Conservation (phyloP, 2,329 filamentous ascomycete species). For the Aspergillus fischeri region DNA sequence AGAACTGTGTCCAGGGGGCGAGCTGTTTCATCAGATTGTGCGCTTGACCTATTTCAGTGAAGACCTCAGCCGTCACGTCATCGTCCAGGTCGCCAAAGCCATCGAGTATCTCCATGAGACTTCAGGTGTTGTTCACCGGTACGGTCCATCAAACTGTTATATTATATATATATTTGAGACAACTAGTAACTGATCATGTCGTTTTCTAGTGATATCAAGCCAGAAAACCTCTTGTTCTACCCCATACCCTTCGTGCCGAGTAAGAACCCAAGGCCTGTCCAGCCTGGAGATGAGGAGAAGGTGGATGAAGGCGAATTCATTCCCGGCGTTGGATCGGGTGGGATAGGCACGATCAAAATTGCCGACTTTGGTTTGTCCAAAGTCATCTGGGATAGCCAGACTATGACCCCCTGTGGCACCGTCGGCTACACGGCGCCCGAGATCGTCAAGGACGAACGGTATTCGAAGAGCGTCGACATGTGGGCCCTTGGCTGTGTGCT, state of each 20-base stretch:
- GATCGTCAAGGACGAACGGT: conserved; percentile 97
- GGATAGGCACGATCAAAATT: conserved; percentile 94
- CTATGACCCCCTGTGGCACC: conserved; percentile 98
- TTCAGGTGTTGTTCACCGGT: conserved; percentile 95
- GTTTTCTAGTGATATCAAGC: conserved; percentile 66
- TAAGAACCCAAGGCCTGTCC: conserved; percentile 72
- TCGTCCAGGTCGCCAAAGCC: conserved; percentile 89
- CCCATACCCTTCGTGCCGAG: conserved; percentile 78
- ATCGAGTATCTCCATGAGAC: conserved; percentile 92
- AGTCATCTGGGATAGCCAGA: conserved; percentile 96
- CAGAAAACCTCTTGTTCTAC: conserved; percentile 92
- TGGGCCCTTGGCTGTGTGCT: conserved; percentile 96
- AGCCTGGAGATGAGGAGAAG: conserved; percentile 93
- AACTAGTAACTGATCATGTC: background rate
- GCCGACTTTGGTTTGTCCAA: conserved; percentile 97
- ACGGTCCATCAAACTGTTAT: conserved; percentile 34
- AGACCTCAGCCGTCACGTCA: conserved; percentile 89
- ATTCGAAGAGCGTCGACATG: conserved; percentile 99
- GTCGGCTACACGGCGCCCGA: conserved; percentile 97
- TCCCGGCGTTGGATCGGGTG: conserved; percentile 73
- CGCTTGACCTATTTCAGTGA: conserved; percentile 98
- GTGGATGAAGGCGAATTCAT: conserved; percentile 93
- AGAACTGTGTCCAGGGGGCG: conserved; percentile 89
- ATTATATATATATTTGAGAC: background rate
- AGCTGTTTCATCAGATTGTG: conserved; percentile 98